Evolutionary conservation across 495 filamentous ascomycete species (phyloP), one percentile per base, ranked within the genome.

Genomic region (Aspergillus kassunensis): DNA sequence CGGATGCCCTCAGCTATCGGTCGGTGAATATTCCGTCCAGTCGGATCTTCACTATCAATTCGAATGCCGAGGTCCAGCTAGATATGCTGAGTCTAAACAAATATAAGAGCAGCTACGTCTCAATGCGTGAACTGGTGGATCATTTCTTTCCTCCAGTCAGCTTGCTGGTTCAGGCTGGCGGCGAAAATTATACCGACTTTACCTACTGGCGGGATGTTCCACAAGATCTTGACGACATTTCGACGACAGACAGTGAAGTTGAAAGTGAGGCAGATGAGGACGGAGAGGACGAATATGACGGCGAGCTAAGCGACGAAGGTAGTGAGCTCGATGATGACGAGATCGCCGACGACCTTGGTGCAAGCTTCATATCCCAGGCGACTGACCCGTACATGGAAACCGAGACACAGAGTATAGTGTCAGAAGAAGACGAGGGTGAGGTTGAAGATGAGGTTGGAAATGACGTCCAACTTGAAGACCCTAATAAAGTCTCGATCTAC

Each of bases 41-140:
- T 19, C 79, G 95, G 19, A 99, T 99, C 50, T 99, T 99, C 64
- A 99, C 93, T 7, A 99, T 99, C 78, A 99, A 99, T 70, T 92
- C 88, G 41, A 95, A 97, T 64, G 91, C 93, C 1, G 95, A 99
- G 58, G 91, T 99, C 16, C 90, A 86, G n/a, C 69, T 97, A 40
- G 92, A 97, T 61, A 66, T 98, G 42, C 77, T 97, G 13, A 90
- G 84, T 55, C 77, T 98, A 33, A 97, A 93, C 66, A 95, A 91
- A 60, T 88, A 97, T 61, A 96, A 90, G 74, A 93, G 91, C 57
- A 96, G 88, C 64, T 99, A 99, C 66, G 89, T 95, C 47, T 89
- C 88, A 47, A 99, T 98, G 89, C 82, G 85, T 48, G 93, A 97
- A 68, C 79, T 97, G 21, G 85, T 98, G 11, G 92, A 98, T 63